Base-by-base conservation (phyloP, 1,139 yeast genomes). In the Yamadazyma sp. region DNA sequence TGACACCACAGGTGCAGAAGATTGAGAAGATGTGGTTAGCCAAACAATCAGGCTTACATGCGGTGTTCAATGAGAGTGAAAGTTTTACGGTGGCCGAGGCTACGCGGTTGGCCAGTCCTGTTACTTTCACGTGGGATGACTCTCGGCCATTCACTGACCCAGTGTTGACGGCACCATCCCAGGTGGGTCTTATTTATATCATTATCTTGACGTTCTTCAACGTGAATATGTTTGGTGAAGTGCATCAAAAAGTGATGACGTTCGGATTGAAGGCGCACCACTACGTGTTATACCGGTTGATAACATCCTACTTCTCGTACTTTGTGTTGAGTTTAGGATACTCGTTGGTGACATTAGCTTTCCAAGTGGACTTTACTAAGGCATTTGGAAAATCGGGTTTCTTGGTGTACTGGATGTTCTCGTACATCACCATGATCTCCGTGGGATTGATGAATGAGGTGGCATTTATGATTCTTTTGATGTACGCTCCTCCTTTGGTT, bases 181-280 rank as follows among this genome's bases (percentile, higher is more conserved):
- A 83, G 56, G 82, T 86, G 47, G 95, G 95, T 35, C 68, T 84
- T 41, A 84, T 87, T 58, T 86, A 79, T 59, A 68, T 83, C 56
- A 75, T 87, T 48, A 80, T 87, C 57, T 61, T 86, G 40, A 80
- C 95, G 11, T 65, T 70, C 43, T 62, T 70, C 59, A 79, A 78
- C 45, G 72, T 82, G 51, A 74, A 78, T 42, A 71, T 82, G 54
- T 80, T 81, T 54, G 67, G 65, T 15, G 76, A 76, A 4, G 55
- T 78, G 23, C 86, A 84, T 54, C 60, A 59, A 43, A 56, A 65
- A 24, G 68, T 82, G 35, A 64, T 76, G 3, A 45, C 47, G 35
- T 45, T 57, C 28, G 60, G 61, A 2, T 43, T 70, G 10, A 66
- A 64, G 34, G 45, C 45, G 10, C 37, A 25, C 3, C 72, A 64